These are phyloP conservation scores for Annona cherimola DNA, from an alignment of 164 flowering plant genomes.

Conservation along the genomic window DNA sequence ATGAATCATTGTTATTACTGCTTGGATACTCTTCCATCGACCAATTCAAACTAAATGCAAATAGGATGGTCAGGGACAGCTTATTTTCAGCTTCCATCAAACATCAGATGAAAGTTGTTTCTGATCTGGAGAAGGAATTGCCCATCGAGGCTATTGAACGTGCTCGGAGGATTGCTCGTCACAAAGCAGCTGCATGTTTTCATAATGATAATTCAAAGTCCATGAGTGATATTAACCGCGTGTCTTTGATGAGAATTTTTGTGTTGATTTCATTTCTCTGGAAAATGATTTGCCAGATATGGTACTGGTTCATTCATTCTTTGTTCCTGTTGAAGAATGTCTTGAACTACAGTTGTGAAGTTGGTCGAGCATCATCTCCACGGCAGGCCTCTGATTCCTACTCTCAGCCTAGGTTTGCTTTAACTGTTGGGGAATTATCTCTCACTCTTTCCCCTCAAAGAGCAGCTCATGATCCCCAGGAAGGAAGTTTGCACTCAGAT, in stretches of 20 bases:
- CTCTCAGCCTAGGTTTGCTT: constrained; percentile 24
- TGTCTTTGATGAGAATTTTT: constrained; percentile 23
- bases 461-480: constrained; percentile 18
- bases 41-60: constrained; percentile 22
- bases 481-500: constrained; percentile 20
- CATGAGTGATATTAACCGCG: constrained; percentile 3
- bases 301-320: constrained; percentile 16
- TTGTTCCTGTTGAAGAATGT: constrained; percentile 14
- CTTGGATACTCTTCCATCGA: constrained; percentile 47
- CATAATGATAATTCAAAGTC: constrained; percentile 13
- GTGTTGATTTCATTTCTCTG: constrained; percentile 26
- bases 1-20: constrained; percentile 41
- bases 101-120: constrained; percentile 40
- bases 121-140: constrained; percentile 52
- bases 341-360: constrained; percentile 10
- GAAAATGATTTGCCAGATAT: constrained; percentile 22
- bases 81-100: constrained; percentile 29
- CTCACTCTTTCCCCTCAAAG: constrained; percentile 33
- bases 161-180: constrained; percentile 65
- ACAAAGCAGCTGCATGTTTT: constrained; percentile 35
- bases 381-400: constrained; percentile 19
- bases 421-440: constrained; percentile 41
- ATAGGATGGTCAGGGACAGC: constrained; percentile 31
- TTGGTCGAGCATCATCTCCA: constrained; percentile 9
- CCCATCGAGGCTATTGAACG: constrained; percentile 60